Evolutionary conservation across 805 yeast genomes (phyloP).

Genomic region (Candida alai): DNA sequence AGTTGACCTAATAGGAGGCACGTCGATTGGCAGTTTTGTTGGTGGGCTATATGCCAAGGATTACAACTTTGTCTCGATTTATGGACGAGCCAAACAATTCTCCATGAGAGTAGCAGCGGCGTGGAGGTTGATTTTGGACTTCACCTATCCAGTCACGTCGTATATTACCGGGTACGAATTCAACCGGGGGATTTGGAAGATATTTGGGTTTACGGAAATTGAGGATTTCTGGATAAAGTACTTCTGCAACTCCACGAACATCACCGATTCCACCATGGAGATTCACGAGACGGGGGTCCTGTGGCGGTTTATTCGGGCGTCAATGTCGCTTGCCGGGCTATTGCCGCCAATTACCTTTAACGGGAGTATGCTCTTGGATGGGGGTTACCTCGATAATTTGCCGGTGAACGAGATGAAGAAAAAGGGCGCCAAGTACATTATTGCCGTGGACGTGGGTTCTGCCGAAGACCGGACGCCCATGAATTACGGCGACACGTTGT

Average conservation of each 20-base stretch:
- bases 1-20: conserved; percentile 90
- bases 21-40: conserved; percentile 92
- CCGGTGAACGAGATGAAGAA: conserved; percentile 91
- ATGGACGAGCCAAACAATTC: conserved; percentile 85
- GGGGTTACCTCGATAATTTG: conserved; percentile 91
- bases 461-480: conserved; percentile 87
- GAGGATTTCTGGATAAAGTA: conserved; percentile 95
- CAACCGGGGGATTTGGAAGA: conserved; percentile 96
- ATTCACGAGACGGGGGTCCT: conserved; percentile 89
- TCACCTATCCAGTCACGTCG: conserved; percentile 91
- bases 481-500: conserved; percentile 87
- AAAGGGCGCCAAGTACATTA: conserved; percentile 78
- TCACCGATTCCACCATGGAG: conserved; percentile 93
- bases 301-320: conserved; percentile 93
- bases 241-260: conserved; percentile 89
- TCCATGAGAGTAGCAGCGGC: conserved; percentile 75
- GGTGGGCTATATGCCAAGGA: conserved; percentile 95
- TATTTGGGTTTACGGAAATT: conserved; percentile 85
- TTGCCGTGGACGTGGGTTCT: conserved; percentile 96
- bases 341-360: conserved; percentile 85
- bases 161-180: conserved; percentile 97
- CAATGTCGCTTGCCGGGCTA: conserved; percentile 94
- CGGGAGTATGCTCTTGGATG: conserved; percentile 92
- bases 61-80: conserved; percentile 85
- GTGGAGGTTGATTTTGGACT: conserved; percentile 81